phyloP scores from a whole-genome alignment of 345 rosid species.

The Kernera saxatilis region DNA sequence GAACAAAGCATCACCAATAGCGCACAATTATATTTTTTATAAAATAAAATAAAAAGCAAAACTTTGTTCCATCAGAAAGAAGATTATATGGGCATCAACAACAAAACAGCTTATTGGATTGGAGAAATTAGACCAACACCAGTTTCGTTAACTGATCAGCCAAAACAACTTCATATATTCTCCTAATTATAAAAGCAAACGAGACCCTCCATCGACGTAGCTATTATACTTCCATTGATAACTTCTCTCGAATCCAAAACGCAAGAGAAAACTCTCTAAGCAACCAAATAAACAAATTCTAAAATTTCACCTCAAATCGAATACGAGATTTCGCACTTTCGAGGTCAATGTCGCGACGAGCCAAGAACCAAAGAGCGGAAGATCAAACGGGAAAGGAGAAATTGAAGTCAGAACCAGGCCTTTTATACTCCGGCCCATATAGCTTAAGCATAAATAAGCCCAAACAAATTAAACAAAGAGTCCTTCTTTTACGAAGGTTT shows the following conservation, averaged over 20 bases:
- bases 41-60: background rate
- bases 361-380: background rate
- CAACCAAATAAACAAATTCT: background rate
- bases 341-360: background rate
- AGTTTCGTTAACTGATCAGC: background rate
- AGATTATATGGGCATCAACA: too few relatives aligned
- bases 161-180: background rate
- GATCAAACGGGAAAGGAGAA: background rate
- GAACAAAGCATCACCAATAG: background rate
- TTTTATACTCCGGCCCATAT: background rate
- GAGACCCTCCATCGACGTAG: background rate
- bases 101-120: too few relatives aligned
- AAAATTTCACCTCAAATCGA: background rate
- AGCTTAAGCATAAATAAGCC: background rate
- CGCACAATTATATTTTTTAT: too few relatives aligned
- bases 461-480: background rate
- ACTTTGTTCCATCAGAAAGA: background rate
- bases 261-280: background rate
- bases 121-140: background rate
- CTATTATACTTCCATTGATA: too few relatives aligned
- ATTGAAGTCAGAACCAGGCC: background rate
- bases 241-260: background rate
- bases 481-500: too few relatives aligned
- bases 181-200: background rate
- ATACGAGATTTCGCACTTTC: background rate